Base-by-base conservation (phyloP, 805 yeast species). In the Komagataella pseudopastoris region DNA sequence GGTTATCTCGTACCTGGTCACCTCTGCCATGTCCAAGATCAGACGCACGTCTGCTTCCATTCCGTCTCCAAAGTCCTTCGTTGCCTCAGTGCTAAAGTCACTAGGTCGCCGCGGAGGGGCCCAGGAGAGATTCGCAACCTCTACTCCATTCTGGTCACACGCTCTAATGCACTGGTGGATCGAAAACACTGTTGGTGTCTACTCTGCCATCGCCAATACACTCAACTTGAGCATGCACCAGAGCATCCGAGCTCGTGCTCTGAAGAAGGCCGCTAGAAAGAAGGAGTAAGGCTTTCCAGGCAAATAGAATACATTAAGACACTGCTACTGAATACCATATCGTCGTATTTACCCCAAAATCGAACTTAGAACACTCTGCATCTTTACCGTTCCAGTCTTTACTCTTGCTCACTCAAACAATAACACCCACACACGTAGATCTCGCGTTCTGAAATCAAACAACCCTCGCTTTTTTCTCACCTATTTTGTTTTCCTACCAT, bases 1-100 rank as follows among this genome's bases (percentile, higher is more conserved):
- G 46, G 82, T 86, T 30, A 66, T 90, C 47, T 87, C 96, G 7
- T 93, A 93, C 67, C 74, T 93, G 59, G 98, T 93, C 45, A 85
- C 96, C 5, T 85, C 96, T 39, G 86, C 95, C 55, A 89, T 93
- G 97, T 90, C 97, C 47, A 93, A 93, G 74, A 80, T 93, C 61
- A 83, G 83, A 68, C 81, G 84, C 61, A 63, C 93, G 8, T 83
- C 95, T 20, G 64, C 74, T 43, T 59, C 81, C 59, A 86, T 90
- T 60, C 99, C 99, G 54, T 82, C 71, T 60, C 96, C 98, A 51
- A 77, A 79, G 63, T 63, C 63, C 23, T 93, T 93, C 67, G 99
- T 93, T 46, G 64, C 70, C n/a, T 69, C 93, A 17, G 75, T 87
- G 6, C 75, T 93, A 60, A 69, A 69, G 48, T 73, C 76, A 51